Percentiles rank a stretch among this genome's conserved stretches.
These are phyloP conservation scores for Dovyalis caffra DNA, from an alignment of 345 rosid species.

Conservation along the genomic window DNA sequence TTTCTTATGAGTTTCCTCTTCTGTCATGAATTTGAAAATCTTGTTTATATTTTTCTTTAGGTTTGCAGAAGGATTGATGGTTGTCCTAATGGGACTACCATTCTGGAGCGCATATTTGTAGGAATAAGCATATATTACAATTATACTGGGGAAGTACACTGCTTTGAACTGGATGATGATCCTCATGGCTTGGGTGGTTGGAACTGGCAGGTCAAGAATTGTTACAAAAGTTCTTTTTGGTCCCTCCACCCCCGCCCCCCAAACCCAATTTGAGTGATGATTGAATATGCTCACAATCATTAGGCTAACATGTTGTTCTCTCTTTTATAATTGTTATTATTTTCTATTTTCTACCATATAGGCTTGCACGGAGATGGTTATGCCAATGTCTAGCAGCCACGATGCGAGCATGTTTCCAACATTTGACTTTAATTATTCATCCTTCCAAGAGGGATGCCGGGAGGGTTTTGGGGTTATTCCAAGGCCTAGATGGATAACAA, in stretches of 20 bases:
- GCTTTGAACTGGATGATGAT: slow-evolving; percentile 90
- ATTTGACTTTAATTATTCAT: slow-evolving; percentile 57
- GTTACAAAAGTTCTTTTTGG: neutral
- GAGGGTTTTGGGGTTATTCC: slow-evolving; percentile 57
- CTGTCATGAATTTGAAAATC: neutral
- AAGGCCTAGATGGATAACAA: slow-evolving; percentile 81
- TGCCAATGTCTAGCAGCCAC: slow-evolving; percentile 64
- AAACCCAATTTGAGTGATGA: neutral
- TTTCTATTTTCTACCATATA: slow-evolving; percentile 20
- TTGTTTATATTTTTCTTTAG: slow-evolving; percentile 34
- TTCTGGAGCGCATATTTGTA: slow-evolving; percentile 65
- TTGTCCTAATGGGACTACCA: slow-evolving; percentile 49
- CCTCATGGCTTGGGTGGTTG: slow-evolving; percentile 93
- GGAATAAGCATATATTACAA: slow-evolving; percentile 79
- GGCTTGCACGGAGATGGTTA: slow-evolving; percentile 95
- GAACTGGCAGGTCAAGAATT: slow-evolving; percentile 79
- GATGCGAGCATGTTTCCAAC: slow-evolving; percentile 71
- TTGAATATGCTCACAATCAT: neutral
- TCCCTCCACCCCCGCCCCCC: neutral
- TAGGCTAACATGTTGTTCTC: neutral
- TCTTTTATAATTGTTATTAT: neutral
- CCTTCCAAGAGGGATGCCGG: slow-evolving; percentile 67
- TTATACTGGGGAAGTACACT: slow-evolving; percentile 62
- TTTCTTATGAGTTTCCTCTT: neutral
- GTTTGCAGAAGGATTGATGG: slow-evolving; percentile 76